Evolutionary conservation across 257 asterid species (phyloP), one percentile per base, ranked within the genome.

Genomic region (Craterostigma plantagineum): DNA sequence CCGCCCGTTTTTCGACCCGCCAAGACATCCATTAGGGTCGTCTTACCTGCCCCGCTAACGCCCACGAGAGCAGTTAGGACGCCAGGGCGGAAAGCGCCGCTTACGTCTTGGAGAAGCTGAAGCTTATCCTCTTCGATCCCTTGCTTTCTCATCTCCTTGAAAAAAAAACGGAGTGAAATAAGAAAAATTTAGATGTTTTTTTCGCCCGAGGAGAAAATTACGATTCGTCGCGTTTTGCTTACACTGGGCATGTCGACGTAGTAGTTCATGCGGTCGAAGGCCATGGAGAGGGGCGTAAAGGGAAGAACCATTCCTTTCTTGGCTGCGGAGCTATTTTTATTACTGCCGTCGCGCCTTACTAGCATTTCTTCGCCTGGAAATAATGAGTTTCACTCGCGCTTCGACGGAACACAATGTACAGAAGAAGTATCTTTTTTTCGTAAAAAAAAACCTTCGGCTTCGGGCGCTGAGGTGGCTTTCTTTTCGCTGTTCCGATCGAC

Each of bases 1-100:
- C 77, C 80, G 35, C 91, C 70, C 0, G 82, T 76, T 14, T 76
- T 76, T 56, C 82, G 56, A 34, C 91, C 83, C 8, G 91, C 72
- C 45, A 77, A 62, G 7, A 77, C 91, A 58, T 77, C 83, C 77
- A 77, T 73, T 46, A 73, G 48, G 16, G 91, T 77, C 10, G 91
- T 73, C 57, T 77, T 77, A 35, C 82, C 82, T 14, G 90, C 75
- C 10, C 90, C 90, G 48, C 90, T 72, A 33, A 71, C 64, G 14
- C 90, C 80, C 10, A 77, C 68, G 0, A 77, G 64, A 18, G 91
- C 83, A 14, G 91, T 77, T 49, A 77, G 33, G 13, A 73, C 53
- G 38, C 91, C 83, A 17, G 83, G 91, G 13, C 68, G 67, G 52
- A 77, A 77, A 34, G 70, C 68, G 37, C 77, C 77, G 34, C 75